Evolutionary conservation across 2,329 filamentous ascomycete genomes (phyloP), one percentile per base, ranked within the genome.

Genomic region (Stagonosporopsis tanaceti): DNA sequence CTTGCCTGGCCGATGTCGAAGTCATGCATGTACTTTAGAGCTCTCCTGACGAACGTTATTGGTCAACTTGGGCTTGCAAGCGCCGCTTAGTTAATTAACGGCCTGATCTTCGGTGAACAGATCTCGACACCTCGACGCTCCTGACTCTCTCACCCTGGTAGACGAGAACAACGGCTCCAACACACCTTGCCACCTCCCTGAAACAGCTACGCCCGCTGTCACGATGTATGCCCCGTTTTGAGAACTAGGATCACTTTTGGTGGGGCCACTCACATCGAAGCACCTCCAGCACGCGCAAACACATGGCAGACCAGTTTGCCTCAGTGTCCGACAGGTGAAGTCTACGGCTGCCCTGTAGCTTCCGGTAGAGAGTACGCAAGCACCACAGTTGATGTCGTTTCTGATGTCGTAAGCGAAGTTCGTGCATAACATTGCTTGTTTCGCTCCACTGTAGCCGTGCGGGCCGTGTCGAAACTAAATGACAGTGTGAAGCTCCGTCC

Each of bases 111-210:
- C 39, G 32, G 38, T 34, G 44, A 39, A 44, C 20, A 15, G 45
- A 50, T 53, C 48, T 40, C 27, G 22, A 45, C 39, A 27, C 46
- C 48, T 53, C 39, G 38, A 35, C 32, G 42, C 44, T 48, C 39
- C 40, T 48, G 53, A 44, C 30, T 42, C 37, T 40, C 9, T 34
- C 27, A 28, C 42, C 24, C 44, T 12, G 28, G n/a, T 9, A 24
- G 22, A 47, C 30, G 9, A 25, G 25, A 24, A 34, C 37, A 28
- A n/a, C 28, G 25, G 48, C 48, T 52, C 44, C 32, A 47, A 30
- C 46, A 32, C 39, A 22, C 45, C 51, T 61, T 59, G 55, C 53
- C 64, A 68, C 63, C 64, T 68, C 59, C 66, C 64, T 62, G 56
- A 63, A 60, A 42, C 39, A 61, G 60, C 30, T 47, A 52, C 58